Evolutionary conservation across 306 rosid species (phyloP).

Genomic region (Quillaja saponaria): DNA sequence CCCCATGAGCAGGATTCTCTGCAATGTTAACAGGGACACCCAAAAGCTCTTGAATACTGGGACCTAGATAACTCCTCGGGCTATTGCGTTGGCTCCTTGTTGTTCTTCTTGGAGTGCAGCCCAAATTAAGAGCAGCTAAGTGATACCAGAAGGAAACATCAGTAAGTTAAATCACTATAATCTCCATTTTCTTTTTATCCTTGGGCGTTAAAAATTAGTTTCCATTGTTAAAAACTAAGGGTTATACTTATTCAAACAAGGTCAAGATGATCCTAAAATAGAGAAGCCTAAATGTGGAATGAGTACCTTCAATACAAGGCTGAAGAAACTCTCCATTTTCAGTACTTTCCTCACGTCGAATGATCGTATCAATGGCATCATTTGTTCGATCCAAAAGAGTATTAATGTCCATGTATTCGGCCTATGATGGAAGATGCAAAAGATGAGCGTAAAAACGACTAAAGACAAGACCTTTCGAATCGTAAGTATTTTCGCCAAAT

Average conservation of each 20-base stretch:
- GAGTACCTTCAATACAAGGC: conserved; percentile 88
- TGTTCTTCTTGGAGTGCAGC: conserved; percentile 59
- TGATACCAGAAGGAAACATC: conserved; percentile 18
- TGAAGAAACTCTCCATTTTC: conserved; percentile 68
- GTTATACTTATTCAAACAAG: too few relatives aligned
- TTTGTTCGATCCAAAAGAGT: conserved; percentile 66
- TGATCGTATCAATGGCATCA: conserved; percentile 69
- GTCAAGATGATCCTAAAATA: background rate
- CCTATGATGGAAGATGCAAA: conserved; percentile 44
- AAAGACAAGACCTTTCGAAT: background rate
- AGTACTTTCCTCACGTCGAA: conserved; percentile 53
- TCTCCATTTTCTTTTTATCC: background rate
- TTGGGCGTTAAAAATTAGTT: background rate
- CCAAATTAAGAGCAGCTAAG: conserved; percentile 75
- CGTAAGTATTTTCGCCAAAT: too few relatives aligned
- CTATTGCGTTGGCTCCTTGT: conserved; percentile 66
- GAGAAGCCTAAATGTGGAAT: conserved; percentile 13
- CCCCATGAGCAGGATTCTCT: conserved; percentile 30
- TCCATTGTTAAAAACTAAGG: background rate
- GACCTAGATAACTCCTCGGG: conserved; percentile 57
- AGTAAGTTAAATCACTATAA: background rate
- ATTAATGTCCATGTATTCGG: conserved; percentile 63
- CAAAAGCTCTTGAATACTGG: conserved; percentile 31
- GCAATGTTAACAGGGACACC: conserved; percentile 5
- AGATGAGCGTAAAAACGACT: conserved; percentile 1